Base-by-base conservation (phyloP, 2,329 filamentous ascomycete genomes). In the Paracorniculantispora psalliotae region DNA sequence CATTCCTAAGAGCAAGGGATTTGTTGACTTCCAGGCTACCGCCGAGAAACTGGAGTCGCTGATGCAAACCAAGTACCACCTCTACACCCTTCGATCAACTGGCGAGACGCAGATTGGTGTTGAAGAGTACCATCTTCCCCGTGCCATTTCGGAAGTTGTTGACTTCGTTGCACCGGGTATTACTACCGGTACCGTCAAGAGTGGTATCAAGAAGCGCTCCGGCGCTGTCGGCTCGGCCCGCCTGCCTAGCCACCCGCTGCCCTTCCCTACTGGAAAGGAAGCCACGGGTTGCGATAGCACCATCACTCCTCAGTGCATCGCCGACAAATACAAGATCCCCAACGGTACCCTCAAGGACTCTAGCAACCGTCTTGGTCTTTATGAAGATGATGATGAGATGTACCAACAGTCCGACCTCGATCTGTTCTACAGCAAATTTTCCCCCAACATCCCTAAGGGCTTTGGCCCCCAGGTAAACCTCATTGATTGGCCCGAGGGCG, bases 221-320 rank as follows among this genome's bases (percentile, higher is more conserved):
- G 15, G 15, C 7, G 15, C n/a, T n/a, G n/a, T n/a, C n/a, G n/a
- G n/a, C 4, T 12, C 21, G 0, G 17, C 4, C 13, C 41, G 21
- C 52, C n/a, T 43, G 2, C 21, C 15, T 1, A 35, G 21, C 4
- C 41, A 25, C 10, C 10, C 28, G 8, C 47, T 26, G 41, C 30
- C 28, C 4, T 35, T 23, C 17, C 41, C 41, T 39, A 17, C 41
- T 1, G 41, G 37, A 1, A 23, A 33, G 7, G 9, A 44, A 4
- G 7, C 41, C 8, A 23, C 30, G 10, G 19, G 39, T 33, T 86
- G 83, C 65, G 77, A 81, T 62, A 69, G 71, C 12, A 76, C 79
- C 66, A 83, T 85, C 63, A 84, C 81, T 1, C 80, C 81, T 0
- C 75, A 76, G 43, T 86, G 83, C 63, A 72, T 83, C 39, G 73